Percentiles rank a stretch among this genome's conserved stretches.
Conservation (phyloP, 495 filamentous ascomycete genomes). For the Penicillium diatomitis region DNA sequence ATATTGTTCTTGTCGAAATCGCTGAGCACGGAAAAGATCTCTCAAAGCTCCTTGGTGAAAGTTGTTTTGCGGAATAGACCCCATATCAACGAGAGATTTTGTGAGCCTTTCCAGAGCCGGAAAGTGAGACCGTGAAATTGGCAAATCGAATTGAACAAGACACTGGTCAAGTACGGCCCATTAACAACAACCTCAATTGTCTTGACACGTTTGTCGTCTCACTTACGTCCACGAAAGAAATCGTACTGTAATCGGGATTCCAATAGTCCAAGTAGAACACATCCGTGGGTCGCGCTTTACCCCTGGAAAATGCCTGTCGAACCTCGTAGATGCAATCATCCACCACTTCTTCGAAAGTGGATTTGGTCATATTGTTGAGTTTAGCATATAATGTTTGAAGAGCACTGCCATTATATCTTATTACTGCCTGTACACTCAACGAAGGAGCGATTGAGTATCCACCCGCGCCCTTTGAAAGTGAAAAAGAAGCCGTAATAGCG, state of each 20-base stretch:
- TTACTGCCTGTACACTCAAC: not conserved
- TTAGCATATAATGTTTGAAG: not conserved
- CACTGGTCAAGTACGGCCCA: not conserved
- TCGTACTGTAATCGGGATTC: not conserved
- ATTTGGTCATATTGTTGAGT: not conserved
- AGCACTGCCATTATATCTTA: not conserved
- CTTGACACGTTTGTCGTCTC: not conserved
- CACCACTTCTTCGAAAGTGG: not conserved
- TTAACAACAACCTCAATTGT: not conserved
- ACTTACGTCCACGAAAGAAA: not conserved
- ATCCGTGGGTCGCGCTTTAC: not conserved
- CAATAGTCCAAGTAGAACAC: not conserved
- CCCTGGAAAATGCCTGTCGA: not conserved
- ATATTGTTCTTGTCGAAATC: not conserved
- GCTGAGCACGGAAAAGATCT: not conserved
- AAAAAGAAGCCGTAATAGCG: not conserved
- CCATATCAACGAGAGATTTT: not conserved
- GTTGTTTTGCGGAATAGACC: not conserved
- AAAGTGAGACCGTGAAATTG: not conserved
- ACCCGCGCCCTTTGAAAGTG: not conserved
- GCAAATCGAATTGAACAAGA: not conserved
- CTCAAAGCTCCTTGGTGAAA: not conserved
- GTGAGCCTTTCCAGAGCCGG: not conserved
- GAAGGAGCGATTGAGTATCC: not conserved
- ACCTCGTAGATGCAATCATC: not conserved